Percentiles rank a stretch among this genome's conserved stretches.
phyloP scores from a whole-genome alignment of 2,329 filamentous ascomycete species.

The Hypoxylon sp. region DNA sequence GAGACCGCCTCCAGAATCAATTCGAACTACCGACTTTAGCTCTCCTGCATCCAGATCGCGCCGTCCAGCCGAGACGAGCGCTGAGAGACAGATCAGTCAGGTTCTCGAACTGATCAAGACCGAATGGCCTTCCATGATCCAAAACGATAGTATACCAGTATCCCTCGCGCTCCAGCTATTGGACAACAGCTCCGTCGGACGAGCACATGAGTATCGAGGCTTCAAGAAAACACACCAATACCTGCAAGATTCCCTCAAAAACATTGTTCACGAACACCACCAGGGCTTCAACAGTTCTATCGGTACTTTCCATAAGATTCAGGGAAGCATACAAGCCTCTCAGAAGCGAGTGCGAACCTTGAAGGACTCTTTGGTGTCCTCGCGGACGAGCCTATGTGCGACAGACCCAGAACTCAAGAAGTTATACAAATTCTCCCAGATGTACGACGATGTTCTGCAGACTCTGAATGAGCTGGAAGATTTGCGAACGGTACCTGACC shows the following conservation, averaged over 20 bases:
- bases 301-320: constrained; percentile 98
- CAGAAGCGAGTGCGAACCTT: constrained; percentile 86
- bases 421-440: constrained; percentile 86
- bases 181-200: constrained; percentile 91
- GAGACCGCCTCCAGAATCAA: constrained; percentile 50
- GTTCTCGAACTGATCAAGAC: constrained; percentile 85
- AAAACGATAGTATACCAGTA: constrained; percentile 89
- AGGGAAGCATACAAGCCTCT: constrained; percentile 88
- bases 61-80: constrained; percentile 56
- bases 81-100: constrained; percentile 68
- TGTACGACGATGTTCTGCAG: constrained; percentile 90
- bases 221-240: constrained; percentile 87
- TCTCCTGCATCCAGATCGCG: constrained; percentile 43
- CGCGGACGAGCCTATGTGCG: constrained; percentile 83
- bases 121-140: constrained; percentile 93
- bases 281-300: constrained; percentile 99
- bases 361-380: constrained; percentile 83
- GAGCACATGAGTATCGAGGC: constrained; percentile 86
- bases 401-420: constrained; percentile 93
- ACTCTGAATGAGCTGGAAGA: constrained; percentile 87
- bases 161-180: constrained; percentile 95
- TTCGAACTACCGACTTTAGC: constrained; percentile 47
- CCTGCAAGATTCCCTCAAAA: constrained; percentile 91
- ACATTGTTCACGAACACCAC: constrained; percentile 97
- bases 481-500: constrained; percentile 87